phyloP scores from a whole-genome alignment of 2,329 filamentous ascomycete species.

The Massarina eburnea region DNA sequence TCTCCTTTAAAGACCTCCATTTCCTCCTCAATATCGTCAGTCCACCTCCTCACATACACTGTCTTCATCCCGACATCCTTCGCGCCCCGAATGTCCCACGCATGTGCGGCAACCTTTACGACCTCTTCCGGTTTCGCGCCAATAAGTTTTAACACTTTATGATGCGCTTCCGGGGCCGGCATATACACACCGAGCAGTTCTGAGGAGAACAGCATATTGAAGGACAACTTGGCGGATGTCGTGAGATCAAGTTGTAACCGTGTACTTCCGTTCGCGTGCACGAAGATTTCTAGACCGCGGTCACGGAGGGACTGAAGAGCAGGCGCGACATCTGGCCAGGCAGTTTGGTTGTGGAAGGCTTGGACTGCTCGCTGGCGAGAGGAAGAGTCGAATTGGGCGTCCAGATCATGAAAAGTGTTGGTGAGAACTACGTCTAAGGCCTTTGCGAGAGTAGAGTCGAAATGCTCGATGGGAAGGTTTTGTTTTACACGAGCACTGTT shows the following conservation, averaged over 20 bases:
- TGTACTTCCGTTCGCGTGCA: slow-evolving; percentile 58
- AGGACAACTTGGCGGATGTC: slow-evolving; percentile 49
- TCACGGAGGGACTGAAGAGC: background rate
- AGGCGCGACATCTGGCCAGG: slow-evolving; percentile 3
- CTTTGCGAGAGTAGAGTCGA: background rate
- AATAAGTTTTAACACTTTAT: slow-evolving; percentile 49
- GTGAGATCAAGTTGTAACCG: slow-evolving; percentile 56
- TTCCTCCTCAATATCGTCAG: slow-evolving; percentile 6
- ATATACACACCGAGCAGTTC: slow-evolving; percentile 50
- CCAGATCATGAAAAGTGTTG: background rate
- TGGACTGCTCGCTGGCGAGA: background rate
- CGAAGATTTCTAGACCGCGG: slow-evolving; percentile 39
- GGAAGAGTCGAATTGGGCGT: slow-evolving; percentile 1
- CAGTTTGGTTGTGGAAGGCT: slow-evolving; percentile 3
- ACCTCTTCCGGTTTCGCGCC: slow-evolving; percentile 49
- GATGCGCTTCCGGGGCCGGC: slow-evolving; percentile 51
- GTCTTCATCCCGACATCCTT: slow-evolving; percentile 30
- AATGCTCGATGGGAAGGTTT: slow-evolving; percentile 1
- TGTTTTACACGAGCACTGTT: background rate
- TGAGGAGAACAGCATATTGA: slow-evolving; percentile 57
- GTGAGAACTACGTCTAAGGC: slow-evolving; percentile 1
- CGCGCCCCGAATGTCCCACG: slow-evolving; percentile 55
- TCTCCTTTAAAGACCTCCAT: slow-evolving; percentile 1
- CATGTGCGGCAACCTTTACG: slow-evolving; percentile 58
- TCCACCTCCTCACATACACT: slow-evolving; percentile 8